phyloP scores from a whole-genome alignment of 331 rosid genomes.

The Malus hybrid region DNA sequence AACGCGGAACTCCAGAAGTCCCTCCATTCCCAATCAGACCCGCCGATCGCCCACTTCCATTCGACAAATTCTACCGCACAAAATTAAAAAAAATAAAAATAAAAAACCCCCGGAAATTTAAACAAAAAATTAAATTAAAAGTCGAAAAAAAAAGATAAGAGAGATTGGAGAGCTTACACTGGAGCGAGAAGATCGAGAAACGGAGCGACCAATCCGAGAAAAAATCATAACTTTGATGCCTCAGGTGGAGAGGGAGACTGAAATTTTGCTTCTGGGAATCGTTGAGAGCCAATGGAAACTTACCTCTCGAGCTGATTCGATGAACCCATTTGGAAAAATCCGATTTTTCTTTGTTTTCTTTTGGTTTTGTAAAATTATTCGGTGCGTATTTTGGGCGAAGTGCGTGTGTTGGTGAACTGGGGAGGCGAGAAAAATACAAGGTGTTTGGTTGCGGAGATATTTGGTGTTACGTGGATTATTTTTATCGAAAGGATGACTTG shows the following conservation, averaged over 20 bases:
- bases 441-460: neutral
- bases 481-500: slow-evolving; percentile 1
- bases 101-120: neutral
- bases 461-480: neutral
- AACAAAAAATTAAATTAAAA: neutral
- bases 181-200: slow-evolving; percentile 58
- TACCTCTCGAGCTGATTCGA: neutral
- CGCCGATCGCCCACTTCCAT: slow-evolving; percentile 42
- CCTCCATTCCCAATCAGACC: slow-evolving; percentile 19
- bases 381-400: neutral
- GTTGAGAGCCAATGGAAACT: neutral
- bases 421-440: neutral
- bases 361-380: neutral
- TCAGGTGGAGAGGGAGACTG: neutral
- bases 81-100: neutral
- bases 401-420: neutral
- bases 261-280: neutral
- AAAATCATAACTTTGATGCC: slow-evolving; percentile 40
- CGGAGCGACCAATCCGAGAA: slow-evolving; percentile 56
- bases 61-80: slow-evolving; percentile 38
- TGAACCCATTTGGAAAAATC: neutral
- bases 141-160: no score
- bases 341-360: neutral
- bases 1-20: slow-evolving; percentile 19
- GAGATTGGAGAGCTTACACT: slow-evolving; percentile 27